Evolutionary conservation across 106 monocot genomes (phyloP).

Genomic region (Dactylorhiza incarnata): DNA sequence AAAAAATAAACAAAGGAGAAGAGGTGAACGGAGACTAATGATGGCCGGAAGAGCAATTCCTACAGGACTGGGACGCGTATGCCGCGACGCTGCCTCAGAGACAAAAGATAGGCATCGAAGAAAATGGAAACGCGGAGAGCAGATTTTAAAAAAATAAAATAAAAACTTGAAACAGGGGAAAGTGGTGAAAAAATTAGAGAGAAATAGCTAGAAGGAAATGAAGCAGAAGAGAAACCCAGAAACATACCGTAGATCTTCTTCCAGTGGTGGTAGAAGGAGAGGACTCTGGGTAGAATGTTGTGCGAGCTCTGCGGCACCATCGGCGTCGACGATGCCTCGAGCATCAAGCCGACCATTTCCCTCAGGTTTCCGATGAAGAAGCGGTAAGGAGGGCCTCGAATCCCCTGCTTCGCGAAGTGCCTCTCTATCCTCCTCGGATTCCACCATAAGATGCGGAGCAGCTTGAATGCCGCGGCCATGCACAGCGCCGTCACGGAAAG

Average conservation of each 20-base stretch:
- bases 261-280: slow-evolving; percentile 89
- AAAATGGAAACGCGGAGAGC: no score
- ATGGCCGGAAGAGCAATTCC: background rate
- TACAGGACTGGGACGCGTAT: background rate
- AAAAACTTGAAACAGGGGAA: background rate
- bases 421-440: slow-evolving; percentile 56
- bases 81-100: background rate
- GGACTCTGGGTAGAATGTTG: slow-evolving; percentile 81
- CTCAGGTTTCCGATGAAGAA: slow-evolving; percentile 70
- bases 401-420: slow-evolving; percentile 70
- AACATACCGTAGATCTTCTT: slow-evolving; percentile 82
- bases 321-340: slow-evolving; percentile 46
- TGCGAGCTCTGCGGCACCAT: slow-evolving; percentile 41
- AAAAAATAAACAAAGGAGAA: background rate
- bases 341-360: slow-evolving; percentile 71
- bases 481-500: background rate
- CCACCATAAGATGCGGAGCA: slow-evolving; percentile 57
- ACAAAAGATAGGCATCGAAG: no score
- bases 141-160: background rate
- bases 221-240: background rate
- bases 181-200: background rate
- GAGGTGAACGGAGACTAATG: background rate
- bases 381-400: slow-evolving; percentile 59
- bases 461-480: background rate
- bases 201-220: background rate